Percentiles rank a stretch among this genome's conserved stretches.
phyloP scores from a whole-genome alignment of 139 green algal genomes.

The Protoeuglena noctilucae region DNA sequence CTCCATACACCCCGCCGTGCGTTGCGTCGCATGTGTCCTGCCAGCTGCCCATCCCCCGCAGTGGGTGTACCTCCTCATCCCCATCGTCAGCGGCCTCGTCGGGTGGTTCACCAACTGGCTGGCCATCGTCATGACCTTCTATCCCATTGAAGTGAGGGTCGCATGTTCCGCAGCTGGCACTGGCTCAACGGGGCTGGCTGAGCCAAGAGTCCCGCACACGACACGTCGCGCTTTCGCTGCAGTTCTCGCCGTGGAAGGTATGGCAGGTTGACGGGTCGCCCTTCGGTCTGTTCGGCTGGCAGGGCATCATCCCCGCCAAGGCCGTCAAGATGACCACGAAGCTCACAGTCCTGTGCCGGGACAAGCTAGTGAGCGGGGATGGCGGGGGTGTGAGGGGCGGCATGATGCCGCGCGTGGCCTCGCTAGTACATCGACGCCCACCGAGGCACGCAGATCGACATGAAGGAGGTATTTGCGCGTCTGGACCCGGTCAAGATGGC shows the following conservation, averaged over 20 bases:
- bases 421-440: too few species aligned
- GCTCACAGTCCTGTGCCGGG: constrained; percentile 14
- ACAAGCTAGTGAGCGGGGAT: too few species aligned
- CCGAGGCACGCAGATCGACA: too few species aligned
- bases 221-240: too few species aligned
- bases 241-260: constrained; percentile 11
- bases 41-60: too few species aligned
- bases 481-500: constrained; percentile 14
- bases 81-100: constrained; percentile 15
- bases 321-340: constrained; percentile 19
- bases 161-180: not conserved
- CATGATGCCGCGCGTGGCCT: too few species aligned
- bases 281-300: constrained; percentile 23
- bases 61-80: too few species aligned
- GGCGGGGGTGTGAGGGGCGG: too few species aligned
- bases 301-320: constrained; percentile 27
- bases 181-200: not conserved
- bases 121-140: constrained; percentile 25
- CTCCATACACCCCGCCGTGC: too few species aligned
- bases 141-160: constrained; percentile 12
- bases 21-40: too few species aligned
- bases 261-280: constrained; percentile 16
- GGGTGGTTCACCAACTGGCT: constrained; percentile 25
- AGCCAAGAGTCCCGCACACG: too few species aligned
- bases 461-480: constrained; percentile 19